Conservation (phyloP, 495 filamentous ascomycete species). For the Cercophora sp. region DNA sequence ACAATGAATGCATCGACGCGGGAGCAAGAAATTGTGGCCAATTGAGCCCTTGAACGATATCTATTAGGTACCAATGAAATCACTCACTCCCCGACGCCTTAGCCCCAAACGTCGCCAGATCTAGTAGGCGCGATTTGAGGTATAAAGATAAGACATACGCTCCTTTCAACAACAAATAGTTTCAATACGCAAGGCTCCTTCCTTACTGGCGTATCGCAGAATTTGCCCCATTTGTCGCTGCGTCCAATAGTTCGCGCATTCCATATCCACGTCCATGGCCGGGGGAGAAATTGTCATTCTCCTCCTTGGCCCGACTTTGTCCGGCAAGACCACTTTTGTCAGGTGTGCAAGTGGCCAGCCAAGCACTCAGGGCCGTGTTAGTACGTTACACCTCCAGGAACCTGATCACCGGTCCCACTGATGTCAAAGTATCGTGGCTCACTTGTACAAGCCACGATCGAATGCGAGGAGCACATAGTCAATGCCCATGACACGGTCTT, state of each 20-base stretch:
- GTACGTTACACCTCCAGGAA: background rate
- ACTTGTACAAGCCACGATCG: background rate
- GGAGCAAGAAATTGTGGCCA: background rate
- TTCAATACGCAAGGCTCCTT: background rate
- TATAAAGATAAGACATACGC: background rate
- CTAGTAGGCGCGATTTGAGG: too few relatives aligned
- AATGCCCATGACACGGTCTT: background rate
- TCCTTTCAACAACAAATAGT: background rate
- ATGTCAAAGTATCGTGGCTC: background rate
- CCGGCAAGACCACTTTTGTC: background rate
- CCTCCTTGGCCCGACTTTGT: background rate
- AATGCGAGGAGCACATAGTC: background rate
- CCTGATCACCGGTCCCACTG: background rate
- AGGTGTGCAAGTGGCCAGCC: background rate
- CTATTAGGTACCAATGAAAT: conserved; percentile 1
- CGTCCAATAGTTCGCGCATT: background rate
- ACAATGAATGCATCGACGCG: background rate
- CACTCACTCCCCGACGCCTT: background rate
- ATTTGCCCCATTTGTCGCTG: background rate
- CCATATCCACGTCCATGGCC: background rate
- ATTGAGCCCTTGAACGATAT: background rate
- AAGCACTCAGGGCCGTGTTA: background rate
- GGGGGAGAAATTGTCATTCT: conserved; percentile 1
- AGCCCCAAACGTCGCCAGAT: too few relatives aligned
- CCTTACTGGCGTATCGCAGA: background rate